A percentile compares a stretch with the other conserved stretches of the same genome.
phyloP scores from a whole-genome alignment of 1,284 basidiomycete species.

The Ustilago curta region DNA sequence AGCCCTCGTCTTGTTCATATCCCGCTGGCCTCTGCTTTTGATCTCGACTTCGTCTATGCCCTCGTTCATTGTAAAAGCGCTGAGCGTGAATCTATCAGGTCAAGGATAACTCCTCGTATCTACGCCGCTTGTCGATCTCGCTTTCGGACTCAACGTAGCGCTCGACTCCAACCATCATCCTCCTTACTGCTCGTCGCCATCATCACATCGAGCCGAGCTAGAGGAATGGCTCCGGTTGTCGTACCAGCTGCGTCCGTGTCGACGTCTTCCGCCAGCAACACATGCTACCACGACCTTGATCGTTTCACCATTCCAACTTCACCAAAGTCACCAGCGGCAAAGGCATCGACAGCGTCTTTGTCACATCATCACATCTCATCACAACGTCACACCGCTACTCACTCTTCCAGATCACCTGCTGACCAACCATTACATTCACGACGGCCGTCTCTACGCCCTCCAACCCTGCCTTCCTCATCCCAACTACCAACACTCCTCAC shows the following conservation, averaged over 20 bases:
- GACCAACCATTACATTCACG: background rate
- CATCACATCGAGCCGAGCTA: background rate
- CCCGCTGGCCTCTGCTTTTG: too few relatives aligned
- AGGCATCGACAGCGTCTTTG: background rate
- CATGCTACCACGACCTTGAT: background rate
- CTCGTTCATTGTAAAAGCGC: too few relatives aligned
- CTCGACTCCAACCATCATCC: background rate
- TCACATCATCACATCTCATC: background rate
- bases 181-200: background rate
- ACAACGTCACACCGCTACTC: background rate
- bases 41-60: too few relatives aligned
- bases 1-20: too few relatives aligned
- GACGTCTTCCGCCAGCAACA: background rate
- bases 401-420: background rate
- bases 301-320: background rate
- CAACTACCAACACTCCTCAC: slow-evolving; percentile 26
- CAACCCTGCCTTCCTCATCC: slow-evolving; percentile 12
- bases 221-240: slow-evolving; percentile 19
- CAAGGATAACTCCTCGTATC: too few relatives aligned
- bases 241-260: slow-evolving; percentile 10
- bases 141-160: background rate
- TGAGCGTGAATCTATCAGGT: too few relatives aligned
- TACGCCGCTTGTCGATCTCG: background rate
- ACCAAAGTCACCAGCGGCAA: slow-evolving; percentile 3
- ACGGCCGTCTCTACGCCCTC: background rate